Conservation (phyloP, 495 filamentous ascomycete genomes). For the Paragyromitra xinjiangensis region DNA sequence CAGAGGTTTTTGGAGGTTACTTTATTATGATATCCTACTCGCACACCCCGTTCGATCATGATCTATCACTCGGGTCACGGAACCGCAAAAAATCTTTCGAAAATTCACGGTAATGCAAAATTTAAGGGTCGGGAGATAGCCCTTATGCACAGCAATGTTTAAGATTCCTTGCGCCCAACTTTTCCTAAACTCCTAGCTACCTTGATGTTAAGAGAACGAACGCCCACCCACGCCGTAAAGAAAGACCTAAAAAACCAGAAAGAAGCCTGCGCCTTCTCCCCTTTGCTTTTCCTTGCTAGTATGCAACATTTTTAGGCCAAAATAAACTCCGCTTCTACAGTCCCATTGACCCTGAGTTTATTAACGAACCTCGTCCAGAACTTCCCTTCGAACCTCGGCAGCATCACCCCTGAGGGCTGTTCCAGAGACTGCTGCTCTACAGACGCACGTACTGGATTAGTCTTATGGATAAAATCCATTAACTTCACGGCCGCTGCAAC, state of each 20-base stretch:
- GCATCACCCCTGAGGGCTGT: slow-evolving; percentile 25
- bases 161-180: background rate
- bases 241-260: slow-evolving; percentile 2
- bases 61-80: slow-evolving; percentile 1
- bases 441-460: background rate
- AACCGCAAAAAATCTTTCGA: background rate
- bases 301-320: slow-evolving; percentile 40
- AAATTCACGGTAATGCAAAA: background rate
- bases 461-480: slow-evolving; percentile 41
- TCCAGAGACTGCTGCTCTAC: background rate
- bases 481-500: slow-evolving; percentile 24
- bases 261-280: background rate
- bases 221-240: background rate
- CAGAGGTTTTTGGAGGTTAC: background rate
- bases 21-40: background rate
- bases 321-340: slow-evolving; percentile 65
- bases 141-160: background rate
- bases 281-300: background rate
- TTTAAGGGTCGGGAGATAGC: background rate
- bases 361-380: slow-evolving; percentile 75
- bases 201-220: background rate
- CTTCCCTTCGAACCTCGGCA: slow-evolving; percentile 46
- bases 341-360: slow-evolving; percentile 72
- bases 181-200: background rate
- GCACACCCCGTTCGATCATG: background rate